Conservation (phyloP, 1,139 yeast species). For the Arxiozyma telluris region DNA sequence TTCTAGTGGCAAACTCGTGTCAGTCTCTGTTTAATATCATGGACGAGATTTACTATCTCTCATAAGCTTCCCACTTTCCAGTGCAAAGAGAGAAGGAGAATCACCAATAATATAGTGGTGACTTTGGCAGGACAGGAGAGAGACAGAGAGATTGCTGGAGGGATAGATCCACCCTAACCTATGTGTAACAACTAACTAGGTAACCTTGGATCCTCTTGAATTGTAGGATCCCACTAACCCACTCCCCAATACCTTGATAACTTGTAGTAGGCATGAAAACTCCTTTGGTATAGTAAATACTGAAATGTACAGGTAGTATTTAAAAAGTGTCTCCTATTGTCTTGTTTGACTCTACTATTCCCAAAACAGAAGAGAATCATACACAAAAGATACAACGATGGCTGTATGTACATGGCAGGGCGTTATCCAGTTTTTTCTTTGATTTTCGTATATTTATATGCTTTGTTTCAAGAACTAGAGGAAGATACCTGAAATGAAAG, state of each 20-base stretch:
- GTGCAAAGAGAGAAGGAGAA: not conserved
- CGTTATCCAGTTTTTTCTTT: not conserved
- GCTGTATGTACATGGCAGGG: conserved; percentile 2
- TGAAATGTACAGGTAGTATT: not conserved
- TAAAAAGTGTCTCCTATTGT: too few relatives aligned
- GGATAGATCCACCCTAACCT: not conserved
- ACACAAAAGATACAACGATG: conserved; percentile 4
- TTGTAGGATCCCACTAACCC: not conserved
- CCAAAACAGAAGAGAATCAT: not conserved
- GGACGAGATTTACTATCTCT: not conserved
- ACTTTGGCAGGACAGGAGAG: not conserved
- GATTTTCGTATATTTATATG: not conserved
- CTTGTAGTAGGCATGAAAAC: not conserved
- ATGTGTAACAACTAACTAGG: not conserved
- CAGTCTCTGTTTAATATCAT: too few relatives aligned
- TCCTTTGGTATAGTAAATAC: not conserved
- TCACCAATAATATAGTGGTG: not conserved
- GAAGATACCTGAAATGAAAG: not conserved
- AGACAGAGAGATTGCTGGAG: not conserved
- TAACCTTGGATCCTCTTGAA: not conserved
- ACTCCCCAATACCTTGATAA: not conserved
- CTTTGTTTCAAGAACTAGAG: not conserved
- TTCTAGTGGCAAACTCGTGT: too few relatives aligned
- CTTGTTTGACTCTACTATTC: too few relatives aligned
- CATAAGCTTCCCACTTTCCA: not conserved